Conservation (phyloP, 371 early-diverging fungal genomes). For the Mortierella sp. region DNA sequence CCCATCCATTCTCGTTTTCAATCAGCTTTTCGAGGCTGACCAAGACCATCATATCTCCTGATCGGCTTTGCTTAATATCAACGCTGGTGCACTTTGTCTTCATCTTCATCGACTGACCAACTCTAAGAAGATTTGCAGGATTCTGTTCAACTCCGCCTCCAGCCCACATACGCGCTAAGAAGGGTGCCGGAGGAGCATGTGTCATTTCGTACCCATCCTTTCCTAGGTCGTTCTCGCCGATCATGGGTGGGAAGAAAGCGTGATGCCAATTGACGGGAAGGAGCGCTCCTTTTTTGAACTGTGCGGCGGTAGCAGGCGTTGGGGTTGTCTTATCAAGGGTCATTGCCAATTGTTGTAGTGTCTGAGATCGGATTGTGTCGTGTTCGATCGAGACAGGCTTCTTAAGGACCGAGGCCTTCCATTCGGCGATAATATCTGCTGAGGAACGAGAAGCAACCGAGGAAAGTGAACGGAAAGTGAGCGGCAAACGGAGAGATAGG, state of each 20-base stretch:
- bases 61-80: conserved; percentile 62
- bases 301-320: conserved; percentile 53
- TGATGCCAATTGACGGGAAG: conserved; percentile 85
- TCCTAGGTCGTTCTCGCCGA: conserved; percentile 75
- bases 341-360: conserved; percentile 38
- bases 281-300: conserved; percentile 51
- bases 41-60: conserved; percentile 74
- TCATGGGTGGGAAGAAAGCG: conserved; percentile 80
- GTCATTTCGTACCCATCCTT: conserved; percentile 84
- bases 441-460: conserved; percentile 18
- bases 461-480: conserved; percentile 24
- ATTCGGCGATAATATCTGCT: conserved; percentile 39
- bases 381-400: conserved; percentile 44
- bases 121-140: conserved; percentile 66
- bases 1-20: conserved; percentile 71
- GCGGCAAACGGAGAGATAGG: neutral
- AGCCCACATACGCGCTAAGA: conserved; percentile 87
- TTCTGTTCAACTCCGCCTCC: conserved; percentile 79
- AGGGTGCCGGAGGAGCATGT: conserved; percentile 84
- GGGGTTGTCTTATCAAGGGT: conserved; percentile 58
- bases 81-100: conserved; percentile 66
- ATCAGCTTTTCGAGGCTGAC: conserved; percentile 76
- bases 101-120: conserved; percentile 74
- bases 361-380: conserved; percentile 49
- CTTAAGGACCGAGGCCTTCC: conserved; percentile 34